phyloP scores from a whole-genome alignment of 2,329 filamentous ascomycete species.

The Ceratocystis colombiana region DNA sequence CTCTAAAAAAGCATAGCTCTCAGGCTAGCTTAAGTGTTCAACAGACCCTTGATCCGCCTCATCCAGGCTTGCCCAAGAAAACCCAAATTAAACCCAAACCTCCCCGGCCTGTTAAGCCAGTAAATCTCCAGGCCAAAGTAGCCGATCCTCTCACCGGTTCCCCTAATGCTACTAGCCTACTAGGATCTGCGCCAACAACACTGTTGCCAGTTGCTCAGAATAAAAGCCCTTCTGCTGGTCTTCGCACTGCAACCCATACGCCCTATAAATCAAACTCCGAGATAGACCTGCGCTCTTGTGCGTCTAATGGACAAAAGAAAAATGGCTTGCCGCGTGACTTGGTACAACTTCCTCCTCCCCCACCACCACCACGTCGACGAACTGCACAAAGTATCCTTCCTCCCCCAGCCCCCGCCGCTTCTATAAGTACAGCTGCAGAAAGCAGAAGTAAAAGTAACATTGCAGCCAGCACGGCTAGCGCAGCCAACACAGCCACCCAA shows the following conservation, averaged over 20 bases:
- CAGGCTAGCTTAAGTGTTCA: too few species aligned
- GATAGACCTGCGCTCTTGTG: too few species aligned
- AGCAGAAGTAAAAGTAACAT: not conserved
- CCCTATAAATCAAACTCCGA: too few species aligned
- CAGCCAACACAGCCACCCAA: not conserved
- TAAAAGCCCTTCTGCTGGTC: conserved; percentile 16
- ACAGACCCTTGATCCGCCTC: too few species aligned
- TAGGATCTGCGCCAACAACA: not conserved
- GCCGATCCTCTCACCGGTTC: conserved; percentile 28
- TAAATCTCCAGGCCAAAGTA: conserved; percentile 38
- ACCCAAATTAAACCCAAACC: conserved; percentile 36
- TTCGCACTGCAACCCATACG: too few species aligned
- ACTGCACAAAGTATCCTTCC: conserved; percentile 26
- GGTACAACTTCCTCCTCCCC: conserved; percentile 27
- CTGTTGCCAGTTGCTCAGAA: too few species aligned
- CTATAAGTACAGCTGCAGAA: conserved; percentile 8
- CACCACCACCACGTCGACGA: conserved; percentile 32
- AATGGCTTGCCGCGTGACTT: too few species aligned
- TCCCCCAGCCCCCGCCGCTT: conserved; percentile 14
- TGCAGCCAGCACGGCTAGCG: too few species aligned
- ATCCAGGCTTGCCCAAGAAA: too few species aligned
- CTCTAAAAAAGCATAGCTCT: too few species aligned
- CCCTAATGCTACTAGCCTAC: not conserved
- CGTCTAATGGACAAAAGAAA: too few species aligned
- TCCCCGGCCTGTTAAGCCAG: conserved; percentile 49